phyloP scores from a whole-genome alignment of 352 stramenopile genomes.

The Lagenidium sp. region DNA sequence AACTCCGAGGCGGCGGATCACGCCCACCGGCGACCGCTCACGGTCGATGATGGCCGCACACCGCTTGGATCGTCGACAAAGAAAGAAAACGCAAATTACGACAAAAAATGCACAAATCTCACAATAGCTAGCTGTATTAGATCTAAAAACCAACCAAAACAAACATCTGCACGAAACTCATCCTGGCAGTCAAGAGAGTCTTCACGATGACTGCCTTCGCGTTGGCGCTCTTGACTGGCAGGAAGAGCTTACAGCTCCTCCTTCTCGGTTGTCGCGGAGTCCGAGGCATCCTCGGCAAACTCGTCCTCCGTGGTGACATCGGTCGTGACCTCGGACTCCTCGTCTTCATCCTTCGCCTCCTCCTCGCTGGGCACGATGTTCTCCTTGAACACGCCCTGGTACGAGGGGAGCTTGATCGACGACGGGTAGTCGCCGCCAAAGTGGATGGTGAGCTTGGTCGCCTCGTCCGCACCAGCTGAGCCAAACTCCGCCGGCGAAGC shows the following conservation, averaged over 20 bases:
- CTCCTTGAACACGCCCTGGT: slow-evolving; percentile 43
- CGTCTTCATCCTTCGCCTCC: slow-evolving; percentile 5
- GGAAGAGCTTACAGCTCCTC: slow-evolving; percentile 21
- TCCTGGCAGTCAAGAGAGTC: no score
- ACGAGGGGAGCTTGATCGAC: slow-evolving; percentile 59
- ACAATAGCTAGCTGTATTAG: no score
- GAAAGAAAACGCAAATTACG: no score
- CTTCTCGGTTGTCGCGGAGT: slow-evolving; percentile 5
- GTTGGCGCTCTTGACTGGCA: no score
- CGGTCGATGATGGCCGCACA: no score
- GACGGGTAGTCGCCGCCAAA: slow-evolving; percentile 59
- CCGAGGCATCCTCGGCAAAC: slow-evolving; percentile 37
- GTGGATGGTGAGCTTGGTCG: slow-evolving; percentile 64
- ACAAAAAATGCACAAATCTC: no score
- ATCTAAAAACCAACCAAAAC: no score
- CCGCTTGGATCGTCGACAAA: no score
- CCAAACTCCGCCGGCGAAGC: slow-evolving; percentile 47
- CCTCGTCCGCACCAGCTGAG: slow-evolving; percentile 29
- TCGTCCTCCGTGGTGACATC: slow-evolving; percentile 33
- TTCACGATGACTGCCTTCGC: no score
- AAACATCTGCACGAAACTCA: no score
- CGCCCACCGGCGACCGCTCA: no score
- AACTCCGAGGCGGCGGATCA: no score
- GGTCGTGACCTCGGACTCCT: slow-evolving; percentile 12
- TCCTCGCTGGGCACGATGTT: slow-evolving; percentile 42